Percentiles rank a stretch among this genome's conserved stretches.
Conservation (phyloP, 768 basidiomycete species). For the Pleurotus platypus region DNA sequence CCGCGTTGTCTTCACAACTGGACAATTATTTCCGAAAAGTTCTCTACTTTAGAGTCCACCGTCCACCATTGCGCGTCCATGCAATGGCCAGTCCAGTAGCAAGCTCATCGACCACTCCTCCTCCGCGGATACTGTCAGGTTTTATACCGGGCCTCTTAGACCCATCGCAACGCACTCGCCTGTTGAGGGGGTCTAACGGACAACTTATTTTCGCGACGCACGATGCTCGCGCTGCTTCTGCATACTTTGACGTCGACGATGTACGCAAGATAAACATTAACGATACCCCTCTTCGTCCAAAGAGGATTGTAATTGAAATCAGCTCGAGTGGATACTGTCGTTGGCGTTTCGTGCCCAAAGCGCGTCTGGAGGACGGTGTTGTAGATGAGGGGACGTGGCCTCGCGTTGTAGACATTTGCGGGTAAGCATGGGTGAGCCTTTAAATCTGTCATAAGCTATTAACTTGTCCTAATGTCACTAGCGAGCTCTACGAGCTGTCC, state of each 20-base stretch:
- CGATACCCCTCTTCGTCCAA: slow-evolving; percentile 50
- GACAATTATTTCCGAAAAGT: neutral
- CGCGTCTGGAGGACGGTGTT: slow-evolving; percentile 52
- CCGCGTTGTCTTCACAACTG: too few relatives aligned
- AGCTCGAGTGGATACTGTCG: slow-evolving; percentile 47
- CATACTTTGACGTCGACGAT: slow-evolving; percentile 28
- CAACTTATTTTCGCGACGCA: slow-evolving; percentile 73
- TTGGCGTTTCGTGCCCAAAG: slow-evolving; percentile 80
- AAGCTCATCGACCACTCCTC: neutral
- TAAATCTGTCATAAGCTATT: slow-evolving; percentile 3
- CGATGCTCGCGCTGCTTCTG: slow-evolving; percentile 62
- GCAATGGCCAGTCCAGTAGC: neutral
- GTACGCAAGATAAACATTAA: slow-evolving; percentile 38
- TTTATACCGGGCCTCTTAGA: slow-evolving; percentile 64
- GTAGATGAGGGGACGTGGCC: slow-evolving; percentile 72
- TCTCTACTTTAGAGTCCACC: neutral
- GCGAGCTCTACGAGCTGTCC: slow-evolving; percentile 46
- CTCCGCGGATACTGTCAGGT: slow-evolving; percentile 23
- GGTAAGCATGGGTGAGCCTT: slow-evolving; percentile 41
- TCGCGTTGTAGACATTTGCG: slow-evolving; percentile 59
- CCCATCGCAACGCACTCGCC: slow-evolving; percentile 52
- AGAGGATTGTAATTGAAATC: slow-evolving; percentile 74
- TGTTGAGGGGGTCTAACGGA: slow-evolving; percentile 58
- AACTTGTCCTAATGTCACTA: slow-evolving; percentile 20
- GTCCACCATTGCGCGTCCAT: neutral